These are phyloP conservation scores for Penicillium simplicissimum DNA, from an alignment of 495 filamentous ascomycete species.

Conservation along the genomic window DNA sequence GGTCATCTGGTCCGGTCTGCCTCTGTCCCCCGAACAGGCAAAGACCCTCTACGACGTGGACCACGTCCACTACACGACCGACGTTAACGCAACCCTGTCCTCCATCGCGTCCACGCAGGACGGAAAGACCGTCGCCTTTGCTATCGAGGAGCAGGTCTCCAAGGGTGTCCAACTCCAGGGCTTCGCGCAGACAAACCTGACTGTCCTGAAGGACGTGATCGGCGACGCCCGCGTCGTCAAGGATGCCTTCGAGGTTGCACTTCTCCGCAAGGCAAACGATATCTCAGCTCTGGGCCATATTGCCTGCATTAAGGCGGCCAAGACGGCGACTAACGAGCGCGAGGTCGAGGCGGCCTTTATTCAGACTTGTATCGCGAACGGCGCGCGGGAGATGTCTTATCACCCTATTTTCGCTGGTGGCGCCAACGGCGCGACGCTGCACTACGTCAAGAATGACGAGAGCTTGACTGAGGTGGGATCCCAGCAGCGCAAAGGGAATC, in stretches of 20 bases:
- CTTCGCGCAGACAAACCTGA: conserved; percentile 62
- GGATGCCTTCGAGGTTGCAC: conserved; percentile 79
- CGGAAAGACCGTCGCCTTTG: conserved; percentile 60
- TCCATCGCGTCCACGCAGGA: conserved; percentile 40
- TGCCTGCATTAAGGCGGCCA: conserved; percentile 65
- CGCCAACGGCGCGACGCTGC: conserved; percentile 76
- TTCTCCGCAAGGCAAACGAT: conserved; percentile 79
- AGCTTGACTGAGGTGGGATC: conserved; percentile 46
- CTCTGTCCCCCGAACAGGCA: conserved; percentile 73
- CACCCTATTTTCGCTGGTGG: conserved; percentile 80
- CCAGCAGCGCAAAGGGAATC: conserved; percentile 61
- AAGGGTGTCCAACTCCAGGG: conserved; percentile 62
- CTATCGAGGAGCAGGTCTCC: conserved; percentile 71
- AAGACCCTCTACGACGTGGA: conserved; percentile 80
- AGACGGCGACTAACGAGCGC: conserved; percentile 70
- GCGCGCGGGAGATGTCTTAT: conserved; percentile 78
- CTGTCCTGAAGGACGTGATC: conserved; percentile 69
- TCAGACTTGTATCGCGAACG: conserved; percentile 69
- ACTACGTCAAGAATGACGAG: conserved; percentile 80
- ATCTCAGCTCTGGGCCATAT: conserved; percentile 77
- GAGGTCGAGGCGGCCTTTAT: conserved; percentile 81
- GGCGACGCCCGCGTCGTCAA: conserved; percentile 78
- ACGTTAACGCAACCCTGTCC: conserved; percentile 66
- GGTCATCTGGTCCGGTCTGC: conserved; percentile 96
- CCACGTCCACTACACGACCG: conserved; percentile 63